Evolutionary conservation across 306 rosid species (phyloP).

Genomic region (Ormosia emarginata): DNA sequence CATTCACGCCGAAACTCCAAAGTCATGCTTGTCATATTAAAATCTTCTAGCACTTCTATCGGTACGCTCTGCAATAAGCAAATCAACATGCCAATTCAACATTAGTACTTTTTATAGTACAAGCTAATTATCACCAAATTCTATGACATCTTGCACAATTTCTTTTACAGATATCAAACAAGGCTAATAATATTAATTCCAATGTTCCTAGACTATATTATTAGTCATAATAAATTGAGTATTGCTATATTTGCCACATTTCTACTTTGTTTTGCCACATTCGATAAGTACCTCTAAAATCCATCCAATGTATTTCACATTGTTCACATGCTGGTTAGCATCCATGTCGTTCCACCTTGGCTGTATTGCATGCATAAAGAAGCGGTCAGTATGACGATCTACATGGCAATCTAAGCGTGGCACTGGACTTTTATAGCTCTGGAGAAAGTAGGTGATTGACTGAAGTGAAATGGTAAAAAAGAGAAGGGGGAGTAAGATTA

Average conservation of each 20-base stretch:
- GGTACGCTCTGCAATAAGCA: slow-evolving; percentile 72
- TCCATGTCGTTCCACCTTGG: slow-evolving; percentile 99
- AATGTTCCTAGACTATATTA: not conserved
- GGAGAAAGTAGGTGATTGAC: not conserved
- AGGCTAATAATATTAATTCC: no score
- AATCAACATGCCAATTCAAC: not conserved
- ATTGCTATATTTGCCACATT: not conserved
- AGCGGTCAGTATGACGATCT: not conserved
- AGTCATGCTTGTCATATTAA: slow-evolving; percentile 66
- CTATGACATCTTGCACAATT: not conserved
- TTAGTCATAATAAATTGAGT: not conserved
- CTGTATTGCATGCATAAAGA: slow-evolving; percentile 25
- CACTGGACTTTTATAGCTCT: not conserved
- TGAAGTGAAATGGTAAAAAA: not conserved
- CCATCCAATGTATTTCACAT: slow-evolving; percentile 97
- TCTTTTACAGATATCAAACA: no score
- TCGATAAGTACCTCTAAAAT: slow-evolving; percentile 64
- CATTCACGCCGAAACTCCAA: slow-evolving; percentile 88
- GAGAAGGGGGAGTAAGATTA: not conserved
- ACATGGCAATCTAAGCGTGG: not conserved
- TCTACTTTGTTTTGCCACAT: not conserved
- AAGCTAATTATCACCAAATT: not conserved
- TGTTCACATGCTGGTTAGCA: slow-evolving; percentile 94
- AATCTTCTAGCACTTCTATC: slow-evolving; percentile 54
- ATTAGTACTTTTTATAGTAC: not conserved